Conservation (phyloP, 1,284 basidiomycete genomes). For the Schizophyllum amplum region DNA sequence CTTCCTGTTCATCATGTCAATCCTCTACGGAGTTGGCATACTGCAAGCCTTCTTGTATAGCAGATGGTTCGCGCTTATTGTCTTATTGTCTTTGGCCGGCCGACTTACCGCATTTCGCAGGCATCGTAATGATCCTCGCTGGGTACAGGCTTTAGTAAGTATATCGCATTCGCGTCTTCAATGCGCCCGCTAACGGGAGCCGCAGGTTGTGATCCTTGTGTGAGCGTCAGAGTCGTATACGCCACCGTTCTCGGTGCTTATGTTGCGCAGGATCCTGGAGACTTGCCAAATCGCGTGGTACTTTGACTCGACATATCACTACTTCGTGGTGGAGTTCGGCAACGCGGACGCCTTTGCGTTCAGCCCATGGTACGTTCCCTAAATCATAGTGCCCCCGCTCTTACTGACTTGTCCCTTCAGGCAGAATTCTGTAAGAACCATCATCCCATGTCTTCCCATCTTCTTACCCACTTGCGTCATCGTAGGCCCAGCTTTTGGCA, state of each 20-base stretch:
- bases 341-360: not conserved
- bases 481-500: not conserved
- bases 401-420: not conserved
- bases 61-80: not conserved
- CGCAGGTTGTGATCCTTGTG: not conserved
- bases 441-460: not conserved
- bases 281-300: not conserved
- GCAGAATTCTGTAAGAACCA: not conserved
- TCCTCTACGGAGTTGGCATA: slow-evolving; percentile 2
- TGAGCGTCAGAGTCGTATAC: not conserved
- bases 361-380: not conserved
- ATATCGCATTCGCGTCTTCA: not conserved
- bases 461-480: not conserved
- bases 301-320: not conserved
- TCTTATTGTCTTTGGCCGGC: not conserved
- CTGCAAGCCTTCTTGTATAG: not conserved
- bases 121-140: not conserved
- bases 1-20: slow-evolving; percentile 3
- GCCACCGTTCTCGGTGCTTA: too few relatives aligned
- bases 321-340: not conserved
- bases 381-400: not conserved
- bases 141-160: not conserved
- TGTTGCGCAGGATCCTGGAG: not conserved
- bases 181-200: not conserved
- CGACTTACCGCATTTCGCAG: not conserved